phyloP scores from a whole-genome alignment of 805 yeast species.

The Saturnispora gosingensis region DNA sequence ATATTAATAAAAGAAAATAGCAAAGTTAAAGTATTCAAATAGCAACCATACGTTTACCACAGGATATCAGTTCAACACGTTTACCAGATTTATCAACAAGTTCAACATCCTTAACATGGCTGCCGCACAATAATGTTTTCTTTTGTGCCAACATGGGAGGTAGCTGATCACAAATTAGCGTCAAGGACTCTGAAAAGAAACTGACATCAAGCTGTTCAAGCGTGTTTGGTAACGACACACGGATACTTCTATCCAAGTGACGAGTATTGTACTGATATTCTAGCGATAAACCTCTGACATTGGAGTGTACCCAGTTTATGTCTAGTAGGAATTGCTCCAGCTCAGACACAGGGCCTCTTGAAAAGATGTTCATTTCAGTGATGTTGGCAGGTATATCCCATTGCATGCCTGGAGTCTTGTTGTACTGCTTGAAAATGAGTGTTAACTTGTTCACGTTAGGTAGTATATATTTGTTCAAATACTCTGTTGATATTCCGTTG shows the following conservation, averaged over 20 bases:
- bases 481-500: conserved; percentile 6
- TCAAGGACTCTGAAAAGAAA: conserved; percentile 2
- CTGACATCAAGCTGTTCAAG: conserved; percentile 6
- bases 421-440: conserved; percentile 5
- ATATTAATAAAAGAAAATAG: not conserved
- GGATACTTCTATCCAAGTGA: conserved; percentile 1
- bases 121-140: not conserved
- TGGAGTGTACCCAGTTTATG: conserved; percentile 4
- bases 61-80: not conserved
- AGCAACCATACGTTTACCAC: conserved; percentile 5
- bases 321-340: conserved; percentile 3
- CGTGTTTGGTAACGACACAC: conserved; percentile 1
- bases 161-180: conserved; percentile 3
- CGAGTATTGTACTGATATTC: conserved; percentile 7
- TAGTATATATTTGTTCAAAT: conserved; percentile 6
- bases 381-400: not conserved
- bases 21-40: conserved; percentile 1
- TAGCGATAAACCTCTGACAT: conserved; percentile 6
- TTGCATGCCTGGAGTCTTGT: not conserved
- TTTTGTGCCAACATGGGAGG: conserved; percentile 1
- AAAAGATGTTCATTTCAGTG: conserved; percentile 4
- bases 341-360: conserved; percentile 6
- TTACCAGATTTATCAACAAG: conserved; percentile 1
- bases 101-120: not conserved
- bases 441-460: conserved; percentile 1